These are phyloP conservation scores for Gautieria morchelliformis DNA, from an alignment of 768 basidiomycete species.

Conservation along the genomic window DNA sequence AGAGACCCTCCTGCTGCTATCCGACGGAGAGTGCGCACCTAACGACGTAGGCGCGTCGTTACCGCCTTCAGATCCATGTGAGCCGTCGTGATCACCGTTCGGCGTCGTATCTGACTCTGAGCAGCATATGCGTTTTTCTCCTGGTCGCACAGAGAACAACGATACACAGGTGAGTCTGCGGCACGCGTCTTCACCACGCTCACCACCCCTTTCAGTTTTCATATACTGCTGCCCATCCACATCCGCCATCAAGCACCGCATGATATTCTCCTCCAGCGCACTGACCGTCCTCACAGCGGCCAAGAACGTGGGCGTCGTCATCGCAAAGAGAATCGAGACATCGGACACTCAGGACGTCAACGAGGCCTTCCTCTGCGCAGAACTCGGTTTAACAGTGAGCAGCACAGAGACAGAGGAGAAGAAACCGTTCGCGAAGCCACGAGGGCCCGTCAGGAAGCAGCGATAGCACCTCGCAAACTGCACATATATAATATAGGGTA, in stretches of 20 bases:
- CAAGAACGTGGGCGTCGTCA: conserved; percentile 36
- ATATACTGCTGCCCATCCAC: conserved; percentile 84
- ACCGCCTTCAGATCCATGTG: conserved; percentile 51
- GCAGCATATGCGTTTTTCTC: conserved; percentile 55
- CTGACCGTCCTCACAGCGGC: conserved; percentile 45
- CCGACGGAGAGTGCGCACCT: conserved; percentile 29
- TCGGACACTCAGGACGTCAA: conserved; percentile 69
- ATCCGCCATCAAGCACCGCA: conserved; percentile 76
- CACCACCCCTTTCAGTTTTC: conserved; percentile 45
- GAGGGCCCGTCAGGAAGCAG: conserved; percentile 51
- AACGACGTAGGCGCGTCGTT: conserved; percentile 39
- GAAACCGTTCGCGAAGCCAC: conserved; percentile 59
- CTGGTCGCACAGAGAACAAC: conserved; percentile 35
- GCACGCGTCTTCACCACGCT: background rate
- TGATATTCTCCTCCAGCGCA: conserved; percentile 79
- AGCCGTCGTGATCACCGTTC: conserved; percentile 7
- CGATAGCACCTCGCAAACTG: background rate
- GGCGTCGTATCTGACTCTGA: conserved; percentile 8
- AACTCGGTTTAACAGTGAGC: conserved; percentile 34
- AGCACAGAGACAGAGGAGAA: conserved; percentile 14
- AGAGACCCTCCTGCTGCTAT: conserved; percentile 47
- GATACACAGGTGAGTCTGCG: conserved; percentile 47
- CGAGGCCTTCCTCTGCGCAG: conserved; percentile 48
- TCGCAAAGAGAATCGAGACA: conserved; percentile 65
- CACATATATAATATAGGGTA: no score